phyloP scores from a whole-genome alignment of 1,284 basidiomycete genomes.

The Lentinus polychrous region DNA sequence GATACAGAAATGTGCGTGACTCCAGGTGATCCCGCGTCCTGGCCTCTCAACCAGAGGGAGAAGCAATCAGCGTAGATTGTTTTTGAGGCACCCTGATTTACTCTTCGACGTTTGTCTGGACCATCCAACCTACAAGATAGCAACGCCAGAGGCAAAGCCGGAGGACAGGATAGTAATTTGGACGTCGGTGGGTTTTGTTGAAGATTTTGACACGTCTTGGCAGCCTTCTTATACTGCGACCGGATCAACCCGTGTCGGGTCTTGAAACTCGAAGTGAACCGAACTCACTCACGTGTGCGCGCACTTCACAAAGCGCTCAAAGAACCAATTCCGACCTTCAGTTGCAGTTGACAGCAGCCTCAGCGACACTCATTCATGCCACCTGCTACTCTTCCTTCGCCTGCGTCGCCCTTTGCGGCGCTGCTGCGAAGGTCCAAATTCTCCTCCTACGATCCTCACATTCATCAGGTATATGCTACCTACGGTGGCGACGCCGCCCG shows the following conservation, averaged over 20 bases:
- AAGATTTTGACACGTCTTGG: background rate
- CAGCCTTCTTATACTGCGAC: conserved; percentile 13
- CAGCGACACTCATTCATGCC: conserved; percentile 17
- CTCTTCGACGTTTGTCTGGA: conserved; percentile 87
- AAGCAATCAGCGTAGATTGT: conserved; percentile 84
- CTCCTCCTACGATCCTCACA: conserved; percentile 64
- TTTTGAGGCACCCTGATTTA: conserved; percentile 58
- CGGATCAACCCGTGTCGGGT: conserved; percentile 16
- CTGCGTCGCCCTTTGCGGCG: conserved; percentile 58
- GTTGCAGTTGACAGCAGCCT: conserved; percentile 1
- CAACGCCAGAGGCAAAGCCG: conserved; percentile 33
- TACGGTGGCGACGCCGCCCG: conserved; percentile 61
- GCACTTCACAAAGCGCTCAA: background rate
- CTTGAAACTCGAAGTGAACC: conserved; percentile 2
- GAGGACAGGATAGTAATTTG: conserved; percentile 75
- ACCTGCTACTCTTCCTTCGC: conserved; percentile 27
- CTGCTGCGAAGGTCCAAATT: conserved; percentile 74
- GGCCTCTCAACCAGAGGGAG: conserved; percentile 79
- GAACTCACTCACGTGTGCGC: background rate
- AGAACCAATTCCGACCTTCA: background rate
- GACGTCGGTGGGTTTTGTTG: conserved; percentile 38
- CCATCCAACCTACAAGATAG: conserved; percentile 51
- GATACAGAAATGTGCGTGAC: conserved; percentile 47
- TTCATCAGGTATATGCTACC: conserved; percentile 67
- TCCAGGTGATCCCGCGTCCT: conserved; percentile 89